Evolutionary conservation across 140 eudicot species (phyloP).

Genomic region (Senecio squalidus): DNA sequence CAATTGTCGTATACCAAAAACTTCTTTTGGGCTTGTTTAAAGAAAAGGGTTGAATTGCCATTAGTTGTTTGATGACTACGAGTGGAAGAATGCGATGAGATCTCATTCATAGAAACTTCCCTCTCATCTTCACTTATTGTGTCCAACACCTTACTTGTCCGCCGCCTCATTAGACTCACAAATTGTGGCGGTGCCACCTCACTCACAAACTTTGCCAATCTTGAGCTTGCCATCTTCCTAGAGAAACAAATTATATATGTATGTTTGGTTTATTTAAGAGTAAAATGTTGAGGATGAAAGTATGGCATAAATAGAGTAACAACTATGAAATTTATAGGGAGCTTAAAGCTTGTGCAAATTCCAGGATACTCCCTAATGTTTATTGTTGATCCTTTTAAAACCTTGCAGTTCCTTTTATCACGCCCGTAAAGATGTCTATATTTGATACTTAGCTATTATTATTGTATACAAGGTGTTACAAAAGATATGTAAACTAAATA

Average conservation of each 20-base stretch:
- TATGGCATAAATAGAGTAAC: conserved; percentile 2
- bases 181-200: conserved; percentile 50
- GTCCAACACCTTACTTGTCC: conserved; percentile 31
- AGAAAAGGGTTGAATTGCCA: background rate
- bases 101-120: conserved; percentile 17
- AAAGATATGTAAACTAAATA: background rate
- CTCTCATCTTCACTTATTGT: conserved; percentile 44
- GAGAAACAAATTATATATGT: background rate
- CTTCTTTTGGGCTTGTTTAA: conserved; percentile 18
- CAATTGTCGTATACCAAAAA: conserved; percentile 14
- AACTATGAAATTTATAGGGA: conserved; percentile 25
- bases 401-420: conserved; percentile 6
- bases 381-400: background rate
- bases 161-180: conserved; percentile 37
- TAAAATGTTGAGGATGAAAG: conserved; percentile 11
- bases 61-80: conserved; percentile 17
- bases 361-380: conserved; percentile 16
- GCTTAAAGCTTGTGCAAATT: conserved; percentile 15
- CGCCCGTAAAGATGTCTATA: background rate
- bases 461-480: background rate
- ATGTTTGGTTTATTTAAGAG: background rate
- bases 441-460: background rate
- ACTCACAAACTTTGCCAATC: conserved; percentile 37
- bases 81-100: conserved; percentile 14
- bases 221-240: conserved; percentile 35